Evolutionary conservation across 805 yeast genomes (phyloP), one percentile per base, ranked within the genome.

Genomic region (Ogataea henricii): DNA sequence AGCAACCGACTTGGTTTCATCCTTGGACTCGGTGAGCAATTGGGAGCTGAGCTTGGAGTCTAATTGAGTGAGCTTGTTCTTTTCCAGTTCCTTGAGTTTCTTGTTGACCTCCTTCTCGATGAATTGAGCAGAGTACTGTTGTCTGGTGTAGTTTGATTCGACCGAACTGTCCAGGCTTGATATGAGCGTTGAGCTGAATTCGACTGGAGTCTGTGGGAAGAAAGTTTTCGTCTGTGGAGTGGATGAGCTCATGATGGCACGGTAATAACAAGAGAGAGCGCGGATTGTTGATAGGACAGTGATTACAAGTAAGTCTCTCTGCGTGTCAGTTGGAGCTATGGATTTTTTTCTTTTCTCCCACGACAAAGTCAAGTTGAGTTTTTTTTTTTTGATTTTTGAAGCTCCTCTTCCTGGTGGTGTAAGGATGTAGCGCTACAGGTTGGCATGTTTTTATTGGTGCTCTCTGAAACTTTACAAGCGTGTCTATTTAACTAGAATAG

Each of bases 111-210:
- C 74, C 46, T 82, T 81, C 63, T 86, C 85, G 47, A 87, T 74
- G 54, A 78, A 82, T 58, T 78, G 79, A 46, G 83, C 86, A 17
- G 85, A 79, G 59, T 79, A 76, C 62, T 86, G 90, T 36, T 82
- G 77, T 62, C 91, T 80, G 6, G 89, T 77, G 62, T 77, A 86
- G 62, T 85, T 86, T 1, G 87, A 77, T 70, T 85, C 90, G 20
- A 73, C 72, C 6, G 63, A 53, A 40, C 69, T 70, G 53, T 84
- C 87, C 56, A 86, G 74, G 59, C 81, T 85, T 5, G 82, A 72
- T 51, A 86, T 71, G 42, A 86, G 75, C 13, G 84, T 76, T 3
- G 85, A 79, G 45, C 84, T 78, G 63, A 84, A 81, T 53, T 84
- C 85, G 38, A 85, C 80, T 41, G 88, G 87, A 6, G 89, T 76